Evolutionary conservation across 768 basidiomycete species (phyloP), one percentile per base, ranked within the genome.

Genomic region (Russula compacta): DNA sequence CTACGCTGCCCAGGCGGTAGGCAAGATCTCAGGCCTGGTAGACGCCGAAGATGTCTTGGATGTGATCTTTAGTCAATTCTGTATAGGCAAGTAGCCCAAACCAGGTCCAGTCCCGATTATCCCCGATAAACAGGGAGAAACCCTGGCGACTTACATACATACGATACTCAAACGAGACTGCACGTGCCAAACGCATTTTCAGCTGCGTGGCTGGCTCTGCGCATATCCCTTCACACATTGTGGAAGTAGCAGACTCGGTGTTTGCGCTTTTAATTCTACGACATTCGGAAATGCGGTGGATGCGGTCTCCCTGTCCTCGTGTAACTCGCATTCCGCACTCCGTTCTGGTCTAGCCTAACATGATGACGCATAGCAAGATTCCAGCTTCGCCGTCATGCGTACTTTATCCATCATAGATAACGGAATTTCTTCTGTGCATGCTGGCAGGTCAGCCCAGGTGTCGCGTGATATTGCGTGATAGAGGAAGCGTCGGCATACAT

Each of bases 1-100:
- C 29, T 92, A 93, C 69, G 93, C 92, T 2, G 85, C 87, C 0
- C 81, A 82, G 60, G 85, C 90, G 4, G 80, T 95, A n/a, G 92
- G 90, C 1, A 83, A 83, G 60, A 83, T 95, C n/a, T 84, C 87
- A 2, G 92, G 93, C 4, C 69, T 79, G 8, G 85, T 95, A 58
- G 86, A 85, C 49, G 83, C 86, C 12, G 93, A 95, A 67, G 91
- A 95, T 61, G 77, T 95, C 8, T 71, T 95, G 21, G 91, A 92
- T 60, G 81, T 81, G 19, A 80, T 95, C 29, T 95, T 95, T 69
- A 77, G 79, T 38, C 87, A 89, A 53, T 95, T 95, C 71, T 95
- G 93, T 69, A 65, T 65, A 36, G 61, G 64, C 52, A 65, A 63
- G 56, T 63, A 51, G 38, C 19, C 39, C 33, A 1, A 47, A 12